A percentile compares a stretch with the other conserved stretches of the same genome.
Conservation (phyloP, 352 stramenopile species). For the Globisporangium mamillatum region DNA sequence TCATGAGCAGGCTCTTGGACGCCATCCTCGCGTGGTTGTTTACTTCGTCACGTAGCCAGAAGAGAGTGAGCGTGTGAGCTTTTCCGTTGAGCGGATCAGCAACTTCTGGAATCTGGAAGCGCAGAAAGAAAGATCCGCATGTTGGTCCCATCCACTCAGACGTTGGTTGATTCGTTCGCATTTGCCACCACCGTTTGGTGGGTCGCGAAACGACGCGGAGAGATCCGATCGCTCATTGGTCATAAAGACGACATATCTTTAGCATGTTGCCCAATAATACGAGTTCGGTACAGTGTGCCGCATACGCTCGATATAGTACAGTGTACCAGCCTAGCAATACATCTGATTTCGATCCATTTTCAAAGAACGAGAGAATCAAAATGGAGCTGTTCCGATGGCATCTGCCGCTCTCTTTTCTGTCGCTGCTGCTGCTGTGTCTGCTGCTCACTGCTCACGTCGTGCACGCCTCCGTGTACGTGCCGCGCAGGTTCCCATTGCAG, state of each 20-base stretch:
- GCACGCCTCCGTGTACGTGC: constrained; percentile 20
- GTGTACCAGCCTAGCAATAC: neutral
- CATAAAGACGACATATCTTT: neutral
- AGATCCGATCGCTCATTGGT: constrained; percentile 11
- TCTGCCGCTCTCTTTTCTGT: constrained; percentile 12
- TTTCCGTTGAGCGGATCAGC: neutral
- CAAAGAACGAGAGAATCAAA: neutral
- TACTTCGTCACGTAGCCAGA: neutral
- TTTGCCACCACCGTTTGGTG: constrained; percentile 1
- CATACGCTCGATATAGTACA: neutral
- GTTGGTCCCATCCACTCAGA: constrained; percentile 18
- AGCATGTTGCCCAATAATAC: neutral
- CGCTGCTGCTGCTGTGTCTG: constrained; percentile 11
- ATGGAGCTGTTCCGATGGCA: neutral
- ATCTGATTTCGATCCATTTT: constrained; percentile 2
- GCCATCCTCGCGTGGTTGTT: neutral
- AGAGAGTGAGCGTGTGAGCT: neutral
- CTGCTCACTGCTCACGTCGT: neutral
- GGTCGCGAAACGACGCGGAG: constrained; percentile 21
- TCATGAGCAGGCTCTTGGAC: constrained; percentile 59
- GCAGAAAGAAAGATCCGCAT: constrained; percentile 10
- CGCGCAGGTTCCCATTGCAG: constrained; percentile 13
- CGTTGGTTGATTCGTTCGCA: constrained; percentile 19
- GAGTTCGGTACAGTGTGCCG: neutral
- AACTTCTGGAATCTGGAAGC: neutral